Evolutionary conservation across 1,284 basidiomycete genomes (phyloP).

Genomic region (Tylopilus sp.): DNA sequence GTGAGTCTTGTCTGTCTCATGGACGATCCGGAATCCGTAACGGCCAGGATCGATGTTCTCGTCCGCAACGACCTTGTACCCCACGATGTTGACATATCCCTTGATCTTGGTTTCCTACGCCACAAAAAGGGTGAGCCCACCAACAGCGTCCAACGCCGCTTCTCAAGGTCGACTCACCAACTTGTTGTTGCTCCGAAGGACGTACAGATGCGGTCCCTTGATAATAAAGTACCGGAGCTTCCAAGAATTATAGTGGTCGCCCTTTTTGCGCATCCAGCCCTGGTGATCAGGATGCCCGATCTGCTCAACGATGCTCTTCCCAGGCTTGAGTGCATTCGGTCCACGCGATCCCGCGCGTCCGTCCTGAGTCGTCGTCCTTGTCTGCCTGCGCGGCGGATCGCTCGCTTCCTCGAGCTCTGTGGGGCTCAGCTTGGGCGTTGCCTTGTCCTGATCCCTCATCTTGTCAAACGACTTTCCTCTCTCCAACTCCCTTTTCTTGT

Average conservation of each 20-base stretch:
- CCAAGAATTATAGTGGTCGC: slow-evolving; percentile 92
- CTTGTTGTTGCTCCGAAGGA: slow-evolving; percentile 67
- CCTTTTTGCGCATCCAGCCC: slow-evolving; percentile 96
- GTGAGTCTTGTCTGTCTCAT: slow-evolving; percentile 85
- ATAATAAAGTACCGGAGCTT: slow-evolving; percentile 92
- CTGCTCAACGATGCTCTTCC: slow-evolving; percentile 76
- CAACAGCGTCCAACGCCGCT: background rate
- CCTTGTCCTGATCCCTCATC: slow-evolving; percentile 20
- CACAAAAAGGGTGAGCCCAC: background rate
- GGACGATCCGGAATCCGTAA: slow-evolving; percentile 94
- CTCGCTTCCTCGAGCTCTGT: slow-evolving; percentile 14
- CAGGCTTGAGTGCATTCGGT: slow-evolving; percentile 49
- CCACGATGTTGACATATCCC: slow-evolving; percentile 88
- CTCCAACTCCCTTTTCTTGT: slow-evolving; percentile 21
- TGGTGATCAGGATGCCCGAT: slow-evolving; percentile 85
- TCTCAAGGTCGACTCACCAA: slow-evolving; percentile 45
- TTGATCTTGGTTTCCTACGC: slow-evolving; percentile 88
- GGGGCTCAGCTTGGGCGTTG: slow-evolving; percentile 14
- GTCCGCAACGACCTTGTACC: slow-evolving; percentile 93
- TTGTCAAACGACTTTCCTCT: slow-evolving; percentile 27
- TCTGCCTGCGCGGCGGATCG: slow-evolving; percentile 50
- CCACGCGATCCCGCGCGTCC: slow-evolving; percentile 19
- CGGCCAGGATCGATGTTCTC: slow-evolving; percentile 89
- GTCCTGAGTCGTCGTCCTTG: slow-evolving; percentile 38
- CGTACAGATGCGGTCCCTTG: slow-evolving; percentile 89